Evolutionary conservation across 1,284 basidiomycete genomes (phyloP), one percentile per base, ranked within the genome.

Genomic region (Chiua sp.): DNA sequence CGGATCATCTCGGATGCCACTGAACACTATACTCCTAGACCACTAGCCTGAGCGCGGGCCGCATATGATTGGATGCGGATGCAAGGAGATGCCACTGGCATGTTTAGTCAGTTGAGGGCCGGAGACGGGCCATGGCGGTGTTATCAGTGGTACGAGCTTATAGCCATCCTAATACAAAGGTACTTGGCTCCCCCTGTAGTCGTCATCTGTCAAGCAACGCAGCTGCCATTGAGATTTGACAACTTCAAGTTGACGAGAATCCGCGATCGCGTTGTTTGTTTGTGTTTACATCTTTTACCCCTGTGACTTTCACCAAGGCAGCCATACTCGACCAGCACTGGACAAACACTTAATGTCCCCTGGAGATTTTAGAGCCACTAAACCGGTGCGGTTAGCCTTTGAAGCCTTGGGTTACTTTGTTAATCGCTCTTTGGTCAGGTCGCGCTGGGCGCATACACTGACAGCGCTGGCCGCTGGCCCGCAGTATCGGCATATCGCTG

Each of bases 11-110:
- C n/a, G n/a, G n/a, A n/a, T n/a, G n/a, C n/a, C n/a, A n/a, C n/a
- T n/a, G n/a, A 82, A 4, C 33, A 82, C 82, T 60, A 65, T 70
- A n/a, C 82, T 80, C 72, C n/a, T n/a, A n/a, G n/a, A n/a, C n/a
- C n/a, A n/a, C n/a, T n/a, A n/a, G n/a, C n/a, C n/a, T n/a, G n/a
- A n/a, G n/a, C n/a, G n/a, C n/a, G n/a, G n/a, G n/a, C n/a, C n/a
- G n/a, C n/a, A n/a, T n/a, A n/a, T n/a, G n/a, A n/a, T n/a, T n/a
- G n/a, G n/a, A n/a, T 32, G 30, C 30, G 10, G 30, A 32, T 32
- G 10, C 30, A 32, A 32, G 10, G 30, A 32, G 4, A 32, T 32
- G n/a, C n/a, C n/a, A n/a, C n/a, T n/a, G n/a, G n/a, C 30, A 32
- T 32, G 30, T 32, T 32, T 32, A 10, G 30, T 32, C 10, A 32